These are phyloP conservation scores for Magnolia kwangsiensis DNA, from an alignment of 164 flowering plant species.

Conservation along the genomic window DNA sequence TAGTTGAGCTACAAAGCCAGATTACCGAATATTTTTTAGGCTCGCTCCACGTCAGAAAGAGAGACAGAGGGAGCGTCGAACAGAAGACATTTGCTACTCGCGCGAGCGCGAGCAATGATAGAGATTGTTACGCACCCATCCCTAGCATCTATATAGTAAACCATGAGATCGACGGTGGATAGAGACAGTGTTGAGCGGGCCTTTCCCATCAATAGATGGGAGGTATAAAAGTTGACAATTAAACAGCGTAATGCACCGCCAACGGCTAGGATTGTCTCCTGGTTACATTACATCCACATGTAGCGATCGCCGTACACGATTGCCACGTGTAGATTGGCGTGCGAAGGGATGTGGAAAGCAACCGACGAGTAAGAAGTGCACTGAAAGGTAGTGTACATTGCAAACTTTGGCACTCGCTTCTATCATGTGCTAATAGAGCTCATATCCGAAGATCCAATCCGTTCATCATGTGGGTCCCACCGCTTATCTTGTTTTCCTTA, in stretches of 20 bases:
- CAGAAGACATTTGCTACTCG: not conserved
- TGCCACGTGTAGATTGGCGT: not conserved
- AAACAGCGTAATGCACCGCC: not conserved
- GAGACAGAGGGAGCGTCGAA: not conserved
- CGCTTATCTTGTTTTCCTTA: not conserved
- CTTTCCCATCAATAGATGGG: no score
- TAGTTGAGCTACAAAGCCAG: not conserved
- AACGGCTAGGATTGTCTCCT: not conserved
- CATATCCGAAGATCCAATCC: not conserved
- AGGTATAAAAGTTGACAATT: no score
- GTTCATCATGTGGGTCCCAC: not conserved
- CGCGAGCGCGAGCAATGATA: not conserved
- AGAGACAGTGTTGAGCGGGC: not conserved
- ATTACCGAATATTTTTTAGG: not conserved
- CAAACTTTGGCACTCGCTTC: not conserved
- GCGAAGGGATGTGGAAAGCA: not conserved
- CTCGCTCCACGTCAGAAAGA: not conserved
- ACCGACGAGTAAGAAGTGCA: not conserved
- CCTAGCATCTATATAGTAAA: no score
- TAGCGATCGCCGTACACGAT: not conserved
- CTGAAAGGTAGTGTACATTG: not conserved
- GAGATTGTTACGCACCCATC: not conserved
- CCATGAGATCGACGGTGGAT: not conserved
- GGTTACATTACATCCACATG: not conserved
- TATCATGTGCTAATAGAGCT: not conserved